phyloP scores from a whole-genome alignment of 805 yeast species.

The Kodamaea kaohsiungensis region DNA sequence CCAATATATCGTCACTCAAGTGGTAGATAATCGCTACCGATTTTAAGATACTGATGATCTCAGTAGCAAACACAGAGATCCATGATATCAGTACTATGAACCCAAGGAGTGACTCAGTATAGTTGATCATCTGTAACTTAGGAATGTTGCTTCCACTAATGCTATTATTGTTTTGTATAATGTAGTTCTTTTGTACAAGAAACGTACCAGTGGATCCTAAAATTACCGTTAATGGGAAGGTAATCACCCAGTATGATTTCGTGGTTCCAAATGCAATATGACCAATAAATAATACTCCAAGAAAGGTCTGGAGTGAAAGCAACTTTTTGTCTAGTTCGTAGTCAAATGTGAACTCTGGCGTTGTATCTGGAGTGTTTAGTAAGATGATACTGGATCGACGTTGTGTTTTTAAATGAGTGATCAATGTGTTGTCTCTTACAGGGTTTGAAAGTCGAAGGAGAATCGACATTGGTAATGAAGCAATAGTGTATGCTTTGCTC shows the following conservation, averaged over 20 bases:
- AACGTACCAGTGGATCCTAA: constrained; percentile 8
- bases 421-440: constrained; percentile 24
- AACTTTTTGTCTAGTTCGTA: constrained; percentile 21
- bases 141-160: constrained; percentile 6
- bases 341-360: constrained; percentile 13
- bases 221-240: constrained; percentile 15
- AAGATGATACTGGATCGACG: not conserved
- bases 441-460: constrained; percentile 34
- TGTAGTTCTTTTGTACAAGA: constrained; percentile 10
- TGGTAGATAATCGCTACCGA: constrained; percentile 58
- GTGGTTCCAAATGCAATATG: constrained; percentile 14
- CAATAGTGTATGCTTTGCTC: constrained; percentile 15
- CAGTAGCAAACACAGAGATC: constrained; percentile 69
- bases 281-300: constrained; percentile 28
- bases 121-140: constrained; percentile 17
- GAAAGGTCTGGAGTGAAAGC: constrained; percentile 29
- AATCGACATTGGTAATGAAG: constrained; percentile 25
- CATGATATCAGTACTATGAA: constrained; percentile 66
- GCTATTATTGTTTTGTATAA: not conserved
- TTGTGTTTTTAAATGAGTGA: not conserved
- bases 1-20: constrained; percentile 77
- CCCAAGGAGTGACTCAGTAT: constrained; percentile 49
- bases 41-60: constrained; percentile 64
- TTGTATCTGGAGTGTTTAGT: not conserved
- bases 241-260: constrained; percentile 12